Conservation (phyloP, 805 yeast species). For the Lipomyces spencermartinsiae region DNA sequence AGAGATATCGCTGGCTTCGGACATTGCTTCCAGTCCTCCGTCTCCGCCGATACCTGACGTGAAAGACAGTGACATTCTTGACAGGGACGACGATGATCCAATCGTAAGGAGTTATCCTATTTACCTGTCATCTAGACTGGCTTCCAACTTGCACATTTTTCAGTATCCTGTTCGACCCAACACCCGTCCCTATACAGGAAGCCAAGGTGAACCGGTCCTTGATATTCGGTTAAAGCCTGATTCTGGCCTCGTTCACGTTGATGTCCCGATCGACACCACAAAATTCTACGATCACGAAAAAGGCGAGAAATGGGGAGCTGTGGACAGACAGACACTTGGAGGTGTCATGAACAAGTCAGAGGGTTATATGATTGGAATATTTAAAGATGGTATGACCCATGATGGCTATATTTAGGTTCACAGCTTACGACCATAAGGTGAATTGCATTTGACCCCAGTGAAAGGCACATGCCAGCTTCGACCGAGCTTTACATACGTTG, state of each 20-base stretch:
- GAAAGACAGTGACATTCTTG: constrained; percentile 9
- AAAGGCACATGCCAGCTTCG: constrained; percentile 76
- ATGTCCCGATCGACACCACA: constrained; percentile 72
- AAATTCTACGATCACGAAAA: constrained; percentile 71
- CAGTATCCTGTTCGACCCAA: constrained; percentile 69
- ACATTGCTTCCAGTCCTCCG: background rate
- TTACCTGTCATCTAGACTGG: constrained; percentile 47
- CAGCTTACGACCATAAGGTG: constrained; percentile 38
- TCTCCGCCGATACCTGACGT: background rate
- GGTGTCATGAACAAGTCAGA: constrained; percentile 62
- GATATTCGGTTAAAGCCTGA: constrained; percentile 64
- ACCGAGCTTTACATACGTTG: constrained; percentile 81
- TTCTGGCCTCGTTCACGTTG: constrained; percentile 72
- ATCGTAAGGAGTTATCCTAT: constrained; percentile 67
- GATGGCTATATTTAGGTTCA: background rate
- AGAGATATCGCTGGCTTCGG: background rate
- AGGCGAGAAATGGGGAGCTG: constrained; percentile 68
- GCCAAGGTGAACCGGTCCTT: constrained; percentile 49
- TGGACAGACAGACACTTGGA: constrained; percentile 62
- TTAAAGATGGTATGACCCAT: constrained; percentile 47
- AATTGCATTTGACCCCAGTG: constrained; percentile 68
- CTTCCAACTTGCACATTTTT: constrained; percentile 51
- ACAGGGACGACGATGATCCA: constrained; percentile 57
- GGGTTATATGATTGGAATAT: constrained; percentile 50
- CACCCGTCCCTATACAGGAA: constrained; percentile 49